Evolutionary conservation across 169 alveolate species (phyloP).

Genomic region (Neospora caninum): DNA sequence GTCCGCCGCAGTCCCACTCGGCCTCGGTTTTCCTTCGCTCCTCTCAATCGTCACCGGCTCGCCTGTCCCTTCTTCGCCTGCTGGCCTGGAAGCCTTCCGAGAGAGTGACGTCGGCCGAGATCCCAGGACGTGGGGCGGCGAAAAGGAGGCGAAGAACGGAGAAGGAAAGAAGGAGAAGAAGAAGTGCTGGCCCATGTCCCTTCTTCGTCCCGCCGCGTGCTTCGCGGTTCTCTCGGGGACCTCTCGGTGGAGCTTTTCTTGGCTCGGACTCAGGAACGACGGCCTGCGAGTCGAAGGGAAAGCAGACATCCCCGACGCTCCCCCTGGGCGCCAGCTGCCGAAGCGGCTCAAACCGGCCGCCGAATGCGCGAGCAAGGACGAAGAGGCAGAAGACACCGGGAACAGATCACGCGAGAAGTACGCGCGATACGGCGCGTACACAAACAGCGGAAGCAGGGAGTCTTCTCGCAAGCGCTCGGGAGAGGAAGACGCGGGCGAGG

Average conservation of each 20-base stretch:
- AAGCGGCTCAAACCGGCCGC: neutral
- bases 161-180: neutral
- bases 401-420: too few species aligned
- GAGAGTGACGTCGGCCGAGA: too few species aligned
- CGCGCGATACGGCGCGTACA: neutral
- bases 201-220: neutral
- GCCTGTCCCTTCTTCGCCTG: neutral
- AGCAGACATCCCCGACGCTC: neutral
- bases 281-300: neutral
- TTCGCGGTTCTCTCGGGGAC: neutral
- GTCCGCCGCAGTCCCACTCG: too few species aligned
- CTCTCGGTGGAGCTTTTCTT: neutral
- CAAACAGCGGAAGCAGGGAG: neutral
- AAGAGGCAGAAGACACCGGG: neutral
- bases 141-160: neutral
- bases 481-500: neutral
- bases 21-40: too few species aligned
- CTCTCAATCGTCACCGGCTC: neutral
- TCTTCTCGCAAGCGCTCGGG: neutral
- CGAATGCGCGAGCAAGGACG: neutral
- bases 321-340: neutral
- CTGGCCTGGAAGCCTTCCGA: neutral
- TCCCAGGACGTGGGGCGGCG: neutral
- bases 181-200: neutral
- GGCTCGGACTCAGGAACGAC: neutral